These are phyloP conservation scores for Coemansia sp. DNA, from an alignment of 192 early-diverging fungal genomes.

Conservation along the genomic window DNA sequence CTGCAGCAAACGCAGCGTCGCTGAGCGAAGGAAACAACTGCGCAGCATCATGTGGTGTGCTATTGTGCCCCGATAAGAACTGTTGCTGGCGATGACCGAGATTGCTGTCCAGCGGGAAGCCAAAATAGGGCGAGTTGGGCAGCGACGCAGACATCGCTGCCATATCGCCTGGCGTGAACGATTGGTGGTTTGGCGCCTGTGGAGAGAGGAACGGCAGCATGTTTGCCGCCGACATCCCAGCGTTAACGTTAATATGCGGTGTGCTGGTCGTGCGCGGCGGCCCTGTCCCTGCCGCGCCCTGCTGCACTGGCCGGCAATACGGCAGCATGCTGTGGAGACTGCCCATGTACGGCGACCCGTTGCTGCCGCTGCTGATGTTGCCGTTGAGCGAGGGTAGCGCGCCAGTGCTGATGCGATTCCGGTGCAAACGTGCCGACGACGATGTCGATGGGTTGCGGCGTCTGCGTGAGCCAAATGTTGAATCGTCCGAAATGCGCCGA, in stretches of 20 bases:
- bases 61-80: constrained; percentile 8
- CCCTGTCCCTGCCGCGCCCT: neutral
- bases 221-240: neutral
- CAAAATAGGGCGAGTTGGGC: constrained; percentile 46
- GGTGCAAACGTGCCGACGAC: constrained; percentile 10
- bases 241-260: constrained; percentile 14
- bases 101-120: constrained; percentile 23
- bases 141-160: constrained; percentile 36
- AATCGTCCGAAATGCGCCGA: constrained; percentile 12
- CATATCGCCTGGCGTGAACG: constrained; percentile 25
- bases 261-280: neutral
- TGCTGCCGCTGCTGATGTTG: constrained; percentile 12
- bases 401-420: constrained; percentile 22
- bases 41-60: constrained; percentile 23
- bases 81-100: constrained; percentile 10
- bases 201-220: constrained; percentile 37
- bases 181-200: constrained; percentile 15
- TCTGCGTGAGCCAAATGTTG: constrained; percentile 1
- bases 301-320: constrained; percentile 19
- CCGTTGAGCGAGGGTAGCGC: constrained; percentile 4
- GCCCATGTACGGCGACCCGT: constrained; percentile 16
- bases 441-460: neutral
- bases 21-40: constrained; percentile 39
- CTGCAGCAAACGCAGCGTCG: constrained; percentile 26
- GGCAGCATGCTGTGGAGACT: constrained; percentile 1